Evolutionary conservation across 2,329 filamentous ascomycete species (phyloP).

Genomic region (Allantophomopsis cytisporea): DNA sequence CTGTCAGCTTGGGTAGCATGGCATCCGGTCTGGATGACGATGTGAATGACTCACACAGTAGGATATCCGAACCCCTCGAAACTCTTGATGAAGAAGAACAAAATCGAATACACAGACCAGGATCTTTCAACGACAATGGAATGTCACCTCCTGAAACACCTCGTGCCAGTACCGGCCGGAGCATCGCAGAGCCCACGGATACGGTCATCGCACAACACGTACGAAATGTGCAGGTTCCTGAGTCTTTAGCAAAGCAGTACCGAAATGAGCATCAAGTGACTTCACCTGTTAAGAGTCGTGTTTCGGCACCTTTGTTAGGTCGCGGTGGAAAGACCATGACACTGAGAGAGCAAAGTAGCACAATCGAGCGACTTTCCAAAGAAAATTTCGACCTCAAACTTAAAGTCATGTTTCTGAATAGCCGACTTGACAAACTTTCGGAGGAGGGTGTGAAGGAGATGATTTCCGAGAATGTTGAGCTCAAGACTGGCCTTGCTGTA

Average conservation of each 20-base stretch:
- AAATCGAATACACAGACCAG: constrained; percentile 29
- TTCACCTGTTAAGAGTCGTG: constrained; percentile 38
- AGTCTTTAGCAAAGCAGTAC: constrained; percentile 78
- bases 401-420: constrained; percentile 93
- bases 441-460: constrained; percentile 96
- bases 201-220: constrained; percentile 82
- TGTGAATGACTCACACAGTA: constrained; percentile 12
- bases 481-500: constrained; percentile 81
- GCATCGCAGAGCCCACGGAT: constrained; percentile 60
- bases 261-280: constrained; percentile 56
- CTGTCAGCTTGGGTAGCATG: constrained; percentile 83
- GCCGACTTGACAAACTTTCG: constrained; percentile 82
- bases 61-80: constrained; percentile 33
- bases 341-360: constrained; percentile 93
- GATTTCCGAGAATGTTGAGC: constrained; percentile 92
- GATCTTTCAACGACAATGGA: constrained; percentile 32
- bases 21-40: constrained; percentile 57
- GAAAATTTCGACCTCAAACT: constrained; percentile 97
- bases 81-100: constrained; percentile 45
- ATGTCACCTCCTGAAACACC: constrained; percentile 53
- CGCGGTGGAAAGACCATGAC: constrained; percentile 63
- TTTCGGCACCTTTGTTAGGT: constrained; percentile 32
- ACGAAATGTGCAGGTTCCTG: constrained; percentile 80
- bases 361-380: constrained; percentile 90
- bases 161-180: constrained; percentile 37